phyloP scores from a whole-genome alignment of 257 asterid species.

The Solanum rostratum region DNA sequence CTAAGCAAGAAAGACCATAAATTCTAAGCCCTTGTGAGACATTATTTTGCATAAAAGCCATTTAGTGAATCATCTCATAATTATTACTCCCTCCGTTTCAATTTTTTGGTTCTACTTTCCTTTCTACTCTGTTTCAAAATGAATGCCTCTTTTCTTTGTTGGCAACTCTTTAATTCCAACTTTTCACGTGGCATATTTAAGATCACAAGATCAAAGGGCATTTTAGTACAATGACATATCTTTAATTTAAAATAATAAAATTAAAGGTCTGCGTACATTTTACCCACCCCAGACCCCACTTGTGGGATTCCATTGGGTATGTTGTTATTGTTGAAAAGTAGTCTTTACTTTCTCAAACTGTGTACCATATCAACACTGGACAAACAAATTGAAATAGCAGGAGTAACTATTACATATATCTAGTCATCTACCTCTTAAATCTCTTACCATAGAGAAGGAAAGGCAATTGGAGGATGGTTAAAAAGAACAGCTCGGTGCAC shows the following conservation, averaged over 20 bases:
- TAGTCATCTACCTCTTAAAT: background rate
- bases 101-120: background rate
- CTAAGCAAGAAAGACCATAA: background rate
- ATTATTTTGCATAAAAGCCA: background rate
- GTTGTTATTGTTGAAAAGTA: too few species aligned
- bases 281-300: too few species aligned
- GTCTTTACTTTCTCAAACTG: background rate
- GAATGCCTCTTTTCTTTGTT: background rate
- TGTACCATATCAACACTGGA: background rate
- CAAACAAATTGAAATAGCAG: background rate
- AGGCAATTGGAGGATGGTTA: background rate
- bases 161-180: background rate
- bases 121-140: background rate
- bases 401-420: background rate
- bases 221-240: background rate
- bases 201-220: background rate
- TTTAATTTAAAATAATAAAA: background rate
- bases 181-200: background rate
- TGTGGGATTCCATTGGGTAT: too few species aligned
- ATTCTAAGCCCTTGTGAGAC: background rate
- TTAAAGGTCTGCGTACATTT: too few species aligned
- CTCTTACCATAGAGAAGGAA: background rate
- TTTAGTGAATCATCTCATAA: background rate
- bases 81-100: background rate
- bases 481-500: background rate